phyloP scores from a whole-genome alignment of 176 grass and related monocot species.

The Ampelocalamus luodianensis region DNA sequence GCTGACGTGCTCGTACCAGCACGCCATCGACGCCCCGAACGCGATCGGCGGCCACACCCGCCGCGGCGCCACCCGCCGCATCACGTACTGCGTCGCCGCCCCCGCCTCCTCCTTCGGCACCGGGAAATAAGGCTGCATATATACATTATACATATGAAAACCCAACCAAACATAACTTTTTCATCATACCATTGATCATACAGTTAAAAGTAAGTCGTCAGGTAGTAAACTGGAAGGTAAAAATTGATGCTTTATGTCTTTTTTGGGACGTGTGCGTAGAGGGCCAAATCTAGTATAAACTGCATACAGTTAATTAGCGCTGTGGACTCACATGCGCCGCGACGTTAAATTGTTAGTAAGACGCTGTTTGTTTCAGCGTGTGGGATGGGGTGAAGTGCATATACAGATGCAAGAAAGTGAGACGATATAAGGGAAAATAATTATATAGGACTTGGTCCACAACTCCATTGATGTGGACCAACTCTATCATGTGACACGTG shows the following conservation, averaged over 20 bases:
- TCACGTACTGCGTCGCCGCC: slow-evolving; percentile 73
- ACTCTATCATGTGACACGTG: too few relatives aligned
- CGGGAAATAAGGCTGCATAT: slow-evolving; percentile 72
- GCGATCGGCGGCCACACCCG: slow-evolving; percentile 94
- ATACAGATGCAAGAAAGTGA: too few relatives aligned
- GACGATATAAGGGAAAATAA: too few relatives aligned
- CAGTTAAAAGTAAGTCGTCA: neutral
- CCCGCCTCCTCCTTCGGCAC: slow-evolving; percentile 64
- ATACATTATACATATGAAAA: neutral
- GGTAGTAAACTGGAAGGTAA: neutral
- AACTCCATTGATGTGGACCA: too few relatives aligned
- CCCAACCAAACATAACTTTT: neutral
- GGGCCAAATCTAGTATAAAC: neutral
- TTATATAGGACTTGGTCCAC: too few relatives aligned
- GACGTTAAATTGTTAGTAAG: neutral
- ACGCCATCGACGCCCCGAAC: slow-evolving; percentile 93
- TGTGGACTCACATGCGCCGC: neutral
- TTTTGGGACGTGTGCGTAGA: neutral
- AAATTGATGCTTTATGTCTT: neutral
- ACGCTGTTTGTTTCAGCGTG: neutral
- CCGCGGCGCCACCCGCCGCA: slow-evolving; percentile 81
- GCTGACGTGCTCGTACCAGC: slow-evolving; percentile 99
- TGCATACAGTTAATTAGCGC: neutral
- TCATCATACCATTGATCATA: neutral
- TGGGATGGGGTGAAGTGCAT: neutral